Evolutionary conservation across 768 basidiomycete genomes (phyloP), one percentile per base, ranked within the genome.

Genomic region (Rhodosporidiobolus odoratus): DNA sequence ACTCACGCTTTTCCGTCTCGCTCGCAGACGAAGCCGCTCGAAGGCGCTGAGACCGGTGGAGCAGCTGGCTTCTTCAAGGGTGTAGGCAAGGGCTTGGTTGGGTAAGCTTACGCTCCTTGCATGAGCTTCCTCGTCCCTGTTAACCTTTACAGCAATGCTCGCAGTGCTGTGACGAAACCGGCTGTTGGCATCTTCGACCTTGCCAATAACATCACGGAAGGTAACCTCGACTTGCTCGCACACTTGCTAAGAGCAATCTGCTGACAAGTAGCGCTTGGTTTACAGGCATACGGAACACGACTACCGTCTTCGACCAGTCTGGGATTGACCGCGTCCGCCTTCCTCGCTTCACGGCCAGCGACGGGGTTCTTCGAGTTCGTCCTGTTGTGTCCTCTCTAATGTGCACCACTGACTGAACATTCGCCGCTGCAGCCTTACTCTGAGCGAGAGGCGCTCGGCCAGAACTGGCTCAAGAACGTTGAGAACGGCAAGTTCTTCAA

Each of bases 61-160:
- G 94, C 95, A 0, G 81, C 91, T 35, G 96, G 96, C 5, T 99
- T 99, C 81, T 92, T 97, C 84, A 98, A 96, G 80, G 96, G 96
- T 17, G 86, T 99, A 38, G 96, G 96, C 34, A 95, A 93, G 79
- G 93, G 96, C 27, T 83, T 98, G 58, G 92, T 96, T 63, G 96
- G 96, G 91, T 94, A 79, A 53, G 80, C 75, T 58, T 45, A 54
- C 4, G n/a, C 43, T 38, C 10, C 48, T 52, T 52, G 23, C 43
- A 32, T 56, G n/a, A n/a, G n/a, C n/a, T 66, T 13, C 73, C 13
- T 21, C 6, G 1, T 1, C 6, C 1, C 13, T 38, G 34, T n/a
- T 27, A 25, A 23, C 9, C 19, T 38, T 30, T 32, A 34, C 2
- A 13, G 17, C 19, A 10, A 23, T 30, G 9, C 66, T 47, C 63